Base-by-base conservation (phyloP, 148 eudicot genomes). In the Fagopyrum homotropicum region DNA sequence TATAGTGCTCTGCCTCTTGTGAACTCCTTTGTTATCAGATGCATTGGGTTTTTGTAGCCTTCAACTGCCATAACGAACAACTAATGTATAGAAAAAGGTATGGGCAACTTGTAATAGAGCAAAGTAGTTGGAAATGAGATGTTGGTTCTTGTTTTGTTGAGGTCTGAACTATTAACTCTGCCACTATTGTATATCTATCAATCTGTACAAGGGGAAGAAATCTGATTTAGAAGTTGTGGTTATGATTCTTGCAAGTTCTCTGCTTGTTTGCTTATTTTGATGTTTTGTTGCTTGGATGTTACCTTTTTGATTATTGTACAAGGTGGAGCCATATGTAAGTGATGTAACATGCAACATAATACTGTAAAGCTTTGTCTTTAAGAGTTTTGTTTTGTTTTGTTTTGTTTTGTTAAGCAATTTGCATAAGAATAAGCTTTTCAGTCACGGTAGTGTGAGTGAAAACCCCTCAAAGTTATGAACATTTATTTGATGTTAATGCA, bases 31-130 rank as follows among this genome's bases (percentile, higher is more conserved):
- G 45, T 63, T 63, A 30, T 63, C 29, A 12, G 45, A 63, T 63
- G 69, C 69, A 63, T 35, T 63, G 64, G 64, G 64, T 29, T 59
- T 61, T 61, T 61, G 68, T 61, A 61, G 68, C 68, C 68, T 59
- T 22, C 64, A 59, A 59, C 64, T 59, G 19, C 4, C 40, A 6
- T 19, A 22, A 59, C 40, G 10, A 61, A 61, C 4, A 60, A 61
- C 9, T 26, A 4, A 26, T 56, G 61, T 60, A 19, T 60, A 19
- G 4, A 64, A 40, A 29, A 40, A 10, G 70, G 70, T 45, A 35
- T 12, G 46, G 9, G 35, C 45, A 17, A 40, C 29, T 60, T 60
- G 43, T 22, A 22, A 60, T 52, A 17, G 19, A 4, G 57, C 2
- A 57, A 29, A 57, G 7, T 57, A 17, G 22, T 17, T 22, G 61